Base-by-base conservation (phyloP, 164 flowering plant species). In the Paratinospora sagittata region DNA sequence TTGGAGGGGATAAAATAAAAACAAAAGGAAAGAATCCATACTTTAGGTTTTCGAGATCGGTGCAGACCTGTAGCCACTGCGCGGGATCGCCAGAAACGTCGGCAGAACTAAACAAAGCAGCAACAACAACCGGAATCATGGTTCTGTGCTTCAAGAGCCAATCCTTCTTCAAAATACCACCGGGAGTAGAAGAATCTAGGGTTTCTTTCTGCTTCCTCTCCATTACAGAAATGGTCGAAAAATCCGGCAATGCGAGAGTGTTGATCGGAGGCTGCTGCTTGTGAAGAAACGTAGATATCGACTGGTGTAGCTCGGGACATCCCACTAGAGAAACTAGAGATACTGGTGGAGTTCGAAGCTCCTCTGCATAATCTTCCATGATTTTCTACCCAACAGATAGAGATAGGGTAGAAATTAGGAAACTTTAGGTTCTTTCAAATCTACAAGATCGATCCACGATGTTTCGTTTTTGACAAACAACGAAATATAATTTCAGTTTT, bases 301-400 rank as follows among this genome's bases (percentile, higher is more conserved):
- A 27, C 16, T 78, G 70, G 74, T 95, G 97, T 19, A 86, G 87
- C 73, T 91, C 97, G 2, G 91, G 78, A 64, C 87, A 84, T 3
- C 99, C 99, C 0, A 91, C 89, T 30, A 89, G 70, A 3, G 91
- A 73, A 4, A 86, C 77, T 67, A 95, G 76, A 4, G 87, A 72
- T 52, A 95, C 91, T 24, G 99, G 99, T 16, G 99, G 99, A 26
- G 93, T 92, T 30, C 97, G 82, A 26, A 91, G 79, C 77, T 95
- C 99, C 73, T 92, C 99, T 27, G 94, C 86, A 72, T 87, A 92
- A 10, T 95, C 96, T 63, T 95, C 97, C 99, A 95, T 95, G 37
- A 17, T 66, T 55, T 68, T 16, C 47, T 9, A 14, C 47, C 47
- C 47, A 43, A 43, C 43, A 39, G 43, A 39, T 8, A 39, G 43